A percentile compares a stretch with the other conserved stretches of the same genome.
These are phyloP conservation scores for Pichia sp. DNA, from an alignment of 1,139 yeast genomes.

Conservation along the genomic window DNA sequence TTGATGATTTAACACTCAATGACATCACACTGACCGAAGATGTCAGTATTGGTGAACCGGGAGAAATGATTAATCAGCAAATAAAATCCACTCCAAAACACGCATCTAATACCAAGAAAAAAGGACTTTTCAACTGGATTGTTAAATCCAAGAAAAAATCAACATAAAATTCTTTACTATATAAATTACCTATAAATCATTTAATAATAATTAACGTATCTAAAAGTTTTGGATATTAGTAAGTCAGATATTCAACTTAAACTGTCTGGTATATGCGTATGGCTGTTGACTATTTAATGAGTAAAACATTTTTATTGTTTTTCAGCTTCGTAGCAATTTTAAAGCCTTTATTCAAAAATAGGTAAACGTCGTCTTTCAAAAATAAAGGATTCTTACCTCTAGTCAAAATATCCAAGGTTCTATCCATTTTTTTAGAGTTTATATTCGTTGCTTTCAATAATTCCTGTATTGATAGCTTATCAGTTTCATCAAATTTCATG, in stretches of 20 bases:
- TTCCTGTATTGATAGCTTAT: neutral
- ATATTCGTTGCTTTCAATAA: neutral
- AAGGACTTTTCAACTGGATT: conserved; percentile 11
- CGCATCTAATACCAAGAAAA: conserved; percentile 1
- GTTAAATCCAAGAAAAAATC: conserved; percentile 8
- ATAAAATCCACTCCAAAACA: neutral
- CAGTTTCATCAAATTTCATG: conserved; percentile 1
- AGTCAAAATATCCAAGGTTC: neutral
- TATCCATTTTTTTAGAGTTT: neutral
- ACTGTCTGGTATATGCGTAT: too few species aligned
- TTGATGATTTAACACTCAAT: conserved; percentile 13
- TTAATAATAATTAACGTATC: too few species aligned
- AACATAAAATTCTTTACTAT: too few species aligned
- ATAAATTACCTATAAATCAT: too few species aligned
- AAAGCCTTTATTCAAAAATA: neutral
- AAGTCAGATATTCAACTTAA: too few species aligned
- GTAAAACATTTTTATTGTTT: neutral
- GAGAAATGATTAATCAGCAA: conserved; percentile 4
- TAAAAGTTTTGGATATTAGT: too few species aligned
- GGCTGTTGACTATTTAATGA: too few species aligned
- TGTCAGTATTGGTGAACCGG: conserved; percentile 22
- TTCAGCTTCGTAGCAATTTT: neutral
- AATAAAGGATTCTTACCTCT: neutral
- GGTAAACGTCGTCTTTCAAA: neutral
- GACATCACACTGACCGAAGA: conserved; percentile 21